phyloP scores from a whole-genome alignment of 163 green algal species.

The Volvox carteri region DNA sequence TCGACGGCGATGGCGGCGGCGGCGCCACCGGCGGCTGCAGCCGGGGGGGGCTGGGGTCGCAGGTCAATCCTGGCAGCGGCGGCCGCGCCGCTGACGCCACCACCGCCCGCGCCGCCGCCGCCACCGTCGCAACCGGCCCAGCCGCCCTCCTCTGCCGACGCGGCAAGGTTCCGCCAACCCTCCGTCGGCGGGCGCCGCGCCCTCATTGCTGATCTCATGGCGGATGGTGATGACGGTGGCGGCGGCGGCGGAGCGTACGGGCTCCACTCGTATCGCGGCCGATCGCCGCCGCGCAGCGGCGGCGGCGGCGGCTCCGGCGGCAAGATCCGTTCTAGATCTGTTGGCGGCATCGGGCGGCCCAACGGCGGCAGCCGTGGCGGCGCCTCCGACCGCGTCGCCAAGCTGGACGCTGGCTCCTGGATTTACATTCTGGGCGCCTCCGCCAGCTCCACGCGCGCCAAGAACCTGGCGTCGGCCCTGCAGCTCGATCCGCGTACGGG shows the following conservation, averaged over 20 bases:
- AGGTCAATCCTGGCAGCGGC: conserved; percentile 15
- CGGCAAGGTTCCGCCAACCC: background rate
- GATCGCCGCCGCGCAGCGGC: conserved; percentile 1
- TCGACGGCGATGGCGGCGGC: background rate
- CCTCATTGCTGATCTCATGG: conserved; percentile 30
- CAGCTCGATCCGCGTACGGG: conserved; percentile 33
- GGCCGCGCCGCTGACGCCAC: background rate
- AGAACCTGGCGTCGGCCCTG: conserved; percentile 28
- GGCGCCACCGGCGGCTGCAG: conserved; percentile 15
- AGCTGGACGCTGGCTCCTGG: conserved; percentile 49
- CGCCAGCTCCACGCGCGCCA: conserved; percentile 34
- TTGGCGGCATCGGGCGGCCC: background rate
- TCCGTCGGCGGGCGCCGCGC: conserved; percentile 4
- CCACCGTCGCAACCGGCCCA: no score
- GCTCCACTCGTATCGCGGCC: background rate
- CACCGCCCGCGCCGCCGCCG: background rate
- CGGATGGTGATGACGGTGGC: background rate
- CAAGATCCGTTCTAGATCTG: conserved; percentile 29
- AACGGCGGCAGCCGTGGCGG: conserved; percentile 36
- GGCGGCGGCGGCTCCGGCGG: background rate
- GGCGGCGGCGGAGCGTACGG: background rate
- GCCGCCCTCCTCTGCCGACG: background rate
- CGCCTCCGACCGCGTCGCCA: conserved; percentile 5
- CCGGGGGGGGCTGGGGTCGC: conserved; percentile 44
- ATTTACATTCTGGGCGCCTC: conserved; percentile 55